Percentiles rank a stretch among this genome's conserved stretches.
Conservation (phyloP, 2,329 filamentous ascomycete genomes). For the Penicillium sclerotiorum region DNA sequence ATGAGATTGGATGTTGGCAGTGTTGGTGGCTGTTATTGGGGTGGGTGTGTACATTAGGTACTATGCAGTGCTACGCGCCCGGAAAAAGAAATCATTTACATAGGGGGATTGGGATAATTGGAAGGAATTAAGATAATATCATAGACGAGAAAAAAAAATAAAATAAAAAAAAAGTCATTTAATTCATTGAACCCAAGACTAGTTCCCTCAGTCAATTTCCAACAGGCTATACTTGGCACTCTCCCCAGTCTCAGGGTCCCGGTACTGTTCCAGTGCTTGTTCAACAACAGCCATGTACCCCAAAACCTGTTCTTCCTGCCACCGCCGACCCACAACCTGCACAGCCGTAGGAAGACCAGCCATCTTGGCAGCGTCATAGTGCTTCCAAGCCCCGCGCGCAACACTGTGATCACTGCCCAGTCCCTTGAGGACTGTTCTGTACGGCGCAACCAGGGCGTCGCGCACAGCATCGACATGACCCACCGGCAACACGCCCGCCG, state of each 20-base stretch:
- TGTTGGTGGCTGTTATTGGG: too few relatives aligned
- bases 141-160: background rate
- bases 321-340: constrained; percentile 75
- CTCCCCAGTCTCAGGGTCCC: constrained; percentile 34
- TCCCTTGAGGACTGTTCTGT: constrained; percentile 37
- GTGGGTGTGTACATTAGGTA: background rate
- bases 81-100: too few relatives aligned
- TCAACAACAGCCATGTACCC: constrained; percentile 79
- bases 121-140: background rate
- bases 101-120: too few relatives aligned
- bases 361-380: constrained; percentile 83
- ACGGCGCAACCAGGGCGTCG: constrained; percentile 62
- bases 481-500: constrained; percentile 78
- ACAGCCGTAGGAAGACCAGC: constrained; percentile 84
- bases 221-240: constrained; percentile 40
- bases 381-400: constrained; percentile 78
- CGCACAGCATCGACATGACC: constrained; percentile 78
- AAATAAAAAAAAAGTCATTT: background rate
- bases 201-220: constrained; percentile 37
- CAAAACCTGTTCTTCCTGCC: constrained; percentile 88
- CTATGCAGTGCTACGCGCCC: background rate
- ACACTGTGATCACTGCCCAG: constrained; percentile 70
- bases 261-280: constrained; percentile 63
- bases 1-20: too few relatives aligned
- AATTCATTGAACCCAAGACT: background rate